Conservation (phyloP, 1,284 basidiomycete genomes). For the Testicularia cyperi region DNA sequence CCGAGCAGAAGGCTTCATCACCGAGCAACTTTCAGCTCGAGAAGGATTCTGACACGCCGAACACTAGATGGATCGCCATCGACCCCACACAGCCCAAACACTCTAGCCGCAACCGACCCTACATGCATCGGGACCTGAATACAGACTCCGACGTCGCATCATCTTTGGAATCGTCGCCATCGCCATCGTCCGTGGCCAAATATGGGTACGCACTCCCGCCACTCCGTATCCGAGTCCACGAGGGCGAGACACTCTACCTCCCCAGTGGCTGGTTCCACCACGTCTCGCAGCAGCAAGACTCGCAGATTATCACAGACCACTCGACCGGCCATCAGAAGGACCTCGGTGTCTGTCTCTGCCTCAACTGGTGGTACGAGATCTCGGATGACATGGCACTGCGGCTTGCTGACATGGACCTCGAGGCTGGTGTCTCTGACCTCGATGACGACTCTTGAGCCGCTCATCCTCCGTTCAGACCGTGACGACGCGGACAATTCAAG, state of each 20-base stretch:
- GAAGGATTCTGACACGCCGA: conserved; percentile 3
- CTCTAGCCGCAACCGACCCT: conserved; percentile 26
- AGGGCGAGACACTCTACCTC: conserved; percentile 48
- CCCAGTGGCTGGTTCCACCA: conserved; percentile 55
- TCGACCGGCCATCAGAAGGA: neutral
- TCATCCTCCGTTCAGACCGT: no score
- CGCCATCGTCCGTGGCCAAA: conserved; percentile 8
- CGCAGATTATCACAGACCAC: conserved; percentile 7
- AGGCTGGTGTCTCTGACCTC: no score
- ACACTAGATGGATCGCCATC: conserved; percentile 52
- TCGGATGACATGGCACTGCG: conserved; percentile 29
- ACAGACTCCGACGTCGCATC: neutral
- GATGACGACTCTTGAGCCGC: no score
- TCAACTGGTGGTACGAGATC: conserved; percentile 57
- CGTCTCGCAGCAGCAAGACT: conserved; percentile 46
- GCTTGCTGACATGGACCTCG: conserved; percentile 20
- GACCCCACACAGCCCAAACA: conserved; percentile 37
- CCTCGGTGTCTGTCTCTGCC: conserved; percentile 41
- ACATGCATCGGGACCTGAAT: conserved; percentile 27
- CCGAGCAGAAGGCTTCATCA: no score
- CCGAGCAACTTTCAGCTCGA: neutral
- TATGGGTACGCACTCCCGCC: conserved; percentile 39
- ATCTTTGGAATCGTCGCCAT: neutral
- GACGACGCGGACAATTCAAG: no score
- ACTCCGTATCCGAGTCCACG: conserved; percentile 43